Evolutionary conservation across 192 early-diverging fungal genomes (phyloP).

Genomic region (Kappamyces sp.): DNA sequence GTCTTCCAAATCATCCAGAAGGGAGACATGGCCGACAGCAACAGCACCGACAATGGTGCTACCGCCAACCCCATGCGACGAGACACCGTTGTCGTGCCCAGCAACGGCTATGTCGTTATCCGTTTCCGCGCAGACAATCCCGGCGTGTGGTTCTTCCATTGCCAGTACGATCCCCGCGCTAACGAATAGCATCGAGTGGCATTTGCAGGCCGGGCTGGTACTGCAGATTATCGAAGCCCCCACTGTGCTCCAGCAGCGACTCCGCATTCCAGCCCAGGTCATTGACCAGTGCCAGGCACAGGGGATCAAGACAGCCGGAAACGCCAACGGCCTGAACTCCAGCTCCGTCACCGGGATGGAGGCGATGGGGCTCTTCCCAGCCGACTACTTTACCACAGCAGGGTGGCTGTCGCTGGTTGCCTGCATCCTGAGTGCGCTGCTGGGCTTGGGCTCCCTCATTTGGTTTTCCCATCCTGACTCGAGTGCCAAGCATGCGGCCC

Average conservation of each 20-base stretch:
- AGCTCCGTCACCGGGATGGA: conserved; percentile 53
- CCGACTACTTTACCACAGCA: conserved; percentile 54
- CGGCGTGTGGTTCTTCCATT: conserved; percentile 80
- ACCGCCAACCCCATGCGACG: conserved; percentile 60
- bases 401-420: conserved; percentile 68
- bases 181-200: conserved; percentile 53
- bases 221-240: conserved; percentile 70
- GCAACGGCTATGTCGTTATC: conserved; percentile 60
- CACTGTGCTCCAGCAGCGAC: conserved; percentile 46
- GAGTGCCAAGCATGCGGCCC: too few relatives aligned
- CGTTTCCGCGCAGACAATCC: conserved; percentile 77
- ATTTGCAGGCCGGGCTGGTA: conserved; percentile 66
- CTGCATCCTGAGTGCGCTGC: conserved; percentile 62
- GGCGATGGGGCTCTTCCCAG: conserved; percentile 34
- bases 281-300: conserved; percentile 57
- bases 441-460: conserved; percentile 68
- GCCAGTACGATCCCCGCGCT: conserved; percentile 40
- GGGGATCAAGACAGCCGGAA: conserved; percentile 56
- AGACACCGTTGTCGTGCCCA: conserved; percentile 70
- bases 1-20: conserved; percentile 68
- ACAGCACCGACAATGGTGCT: conserved; percentile 26
- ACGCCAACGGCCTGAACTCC: conserved; percentile 67
- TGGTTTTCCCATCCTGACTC: conserved; percentile 55
- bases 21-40: conserved; percentile 50
- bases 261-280: conserved; percentile 50